These are phyloP conservation scores for Pestalotiopsis fici DNA, from an alignment of 2,329 filamentous ascomycete genomes.

Conservation along the genomic window DNA sequence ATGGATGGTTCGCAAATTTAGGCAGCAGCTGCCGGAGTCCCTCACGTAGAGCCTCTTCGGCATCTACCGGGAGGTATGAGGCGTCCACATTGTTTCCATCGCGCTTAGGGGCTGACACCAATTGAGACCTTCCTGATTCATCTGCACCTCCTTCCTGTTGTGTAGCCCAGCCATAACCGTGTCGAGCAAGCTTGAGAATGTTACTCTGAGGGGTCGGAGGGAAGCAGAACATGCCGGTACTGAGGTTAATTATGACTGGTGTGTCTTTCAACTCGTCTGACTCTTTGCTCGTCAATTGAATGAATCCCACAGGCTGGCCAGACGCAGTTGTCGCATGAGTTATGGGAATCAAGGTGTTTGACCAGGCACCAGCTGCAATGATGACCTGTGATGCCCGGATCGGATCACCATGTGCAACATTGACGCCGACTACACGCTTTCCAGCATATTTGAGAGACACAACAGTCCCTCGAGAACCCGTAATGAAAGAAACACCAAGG, in stretches of 20 bases:
- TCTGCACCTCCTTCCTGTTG: not conserved
- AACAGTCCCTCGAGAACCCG: not conserved
- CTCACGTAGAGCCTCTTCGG: not conserved
- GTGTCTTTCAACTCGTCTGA: not conserved
- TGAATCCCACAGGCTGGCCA: not conserved
- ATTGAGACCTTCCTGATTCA: not conserved
- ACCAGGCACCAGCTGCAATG: not conserved
- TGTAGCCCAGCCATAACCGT: conserved; percentile 1
- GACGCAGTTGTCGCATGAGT: not conserved
- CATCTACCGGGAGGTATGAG: not conserved
- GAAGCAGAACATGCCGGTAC: not conserved
- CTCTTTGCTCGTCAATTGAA: not conserved
- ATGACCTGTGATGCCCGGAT: not conserved
- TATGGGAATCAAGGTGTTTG: not conserved
- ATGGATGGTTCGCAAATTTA: not conserved
- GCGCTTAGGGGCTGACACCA: not conserved
- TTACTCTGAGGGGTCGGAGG: not conserved
- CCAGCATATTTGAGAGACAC: not conserved
- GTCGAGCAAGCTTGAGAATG: not conserved
- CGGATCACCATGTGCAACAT: not conserved
- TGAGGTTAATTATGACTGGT: not conserved
- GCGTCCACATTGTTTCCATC: not conserved
- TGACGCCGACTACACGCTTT: not conserved
- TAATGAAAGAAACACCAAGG: not conserved
- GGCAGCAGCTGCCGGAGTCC: not conserved